These are phyloP conservation scores for Phallus indusiatus DNA, from an alignment of 768 basidiomycete genomes.

Conservation along the genomic window DNA sequence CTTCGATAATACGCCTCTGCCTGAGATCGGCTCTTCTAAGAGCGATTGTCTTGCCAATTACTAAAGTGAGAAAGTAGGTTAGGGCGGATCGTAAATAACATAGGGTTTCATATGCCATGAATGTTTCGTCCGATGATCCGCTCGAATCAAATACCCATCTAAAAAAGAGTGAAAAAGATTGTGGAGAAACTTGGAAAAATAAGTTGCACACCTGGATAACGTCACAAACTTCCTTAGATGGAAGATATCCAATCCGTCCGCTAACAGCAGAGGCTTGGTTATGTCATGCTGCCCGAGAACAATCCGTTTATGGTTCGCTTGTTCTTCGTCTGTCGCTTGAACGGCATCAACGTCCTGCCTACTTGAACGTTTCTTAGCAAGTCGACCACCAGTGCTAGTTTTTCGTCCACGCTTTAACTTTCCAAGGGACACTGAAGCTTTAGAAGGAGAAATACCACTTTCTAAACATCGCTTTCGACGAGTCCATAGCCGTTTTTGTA, in stretches of 20 bases:
- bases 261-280: background rate
- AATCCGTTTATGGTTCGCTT: background rate
- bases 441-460: background rate
- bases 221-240: background rate
- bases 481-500: conserved; percentile 7
- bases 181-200: background rate
- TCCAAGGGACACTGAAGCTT: background rate
- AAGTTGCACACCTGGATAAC: background rate
- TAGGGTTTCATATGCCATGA: background rate
- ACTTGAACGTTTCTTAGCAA: background rate
- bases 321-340: background rate
- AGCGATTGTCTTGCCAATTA: background rate
- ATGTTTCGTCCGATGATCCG: background rate
- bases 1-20: background rate
- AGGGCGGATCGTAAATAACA: background rate
- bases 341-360: background rate
- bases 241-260: conserved; percentile 5
- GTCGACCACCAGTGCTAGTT: background rate
- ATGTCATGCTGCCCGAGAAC: background rate
- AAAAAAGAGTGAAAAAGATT: background rate
- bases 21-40: background rate
- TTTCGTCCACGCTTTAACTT: conserved; percentile 6
- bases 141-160: background rate
- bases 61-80: background rate
- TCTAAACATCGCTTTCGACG: conserved; percentile 1